Evolutionary conservation across 2,329 filamentous ascomycete genomes (phyloP), one percentile per base, ranked within the genome.

Genomic region (Colletotrichum higginsianum): DNA sequence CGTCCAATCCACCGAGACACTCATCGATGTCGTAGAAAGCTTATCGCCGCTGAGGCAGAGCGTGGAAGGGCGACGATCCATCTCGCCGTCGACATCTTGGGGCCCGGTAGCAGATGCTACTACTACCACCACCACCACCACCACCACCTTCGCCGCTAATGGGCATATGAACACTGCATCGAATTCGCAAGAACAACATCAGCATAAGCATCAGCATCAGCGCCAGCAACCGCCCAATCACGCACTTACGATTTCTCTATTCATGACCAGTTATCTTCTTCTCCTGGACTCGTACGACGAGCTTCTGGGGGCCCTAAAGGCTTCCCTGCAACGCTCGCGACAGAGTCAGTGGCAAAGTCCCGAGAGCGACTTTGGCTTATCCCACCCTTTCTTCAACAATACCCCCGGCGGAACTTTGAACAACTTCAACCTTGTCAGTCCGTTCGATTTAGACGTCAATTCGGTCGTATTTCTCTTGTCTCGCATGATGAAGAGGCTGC

Each of bases 301-400:
- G 18, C 60, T 72, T 11, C 65, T 72, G 11, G 26, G 44, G 2
- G 53, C 53, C 26, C 38, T 69, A 5, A 58, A 60, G 26, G 58
- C 65, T 15, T 58, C 58, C n/a, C 13, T 72, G 23, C 69, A 68
- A 35, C 64, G 65, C 40, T 60, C 69, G 11, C 65, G 65, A 12
- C 69, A 72, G 26, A 69, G 69, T 18, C 69, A 60, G 9, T 47
- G 58, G 13, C 69, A 65, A n/a, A 72, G 65, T 18, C 69, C 69
- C 12, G 30, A 44, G 12, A 44, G 65, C 30, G 65, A 72, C 26
- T 60, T 69, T 35, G 47, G 40, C 58, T 60, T 69, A 9, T 47
- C 46, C 12, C 69, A 68, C 18, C 46, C 60, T n/a, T 64, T 68
- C 40, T 60, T 72, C 53, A 69, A 15, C 58, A 50, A 16, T 15